These are phyloP conservation scores for Poa pratensis DNA, from an alignment of 176 grass and related monocot species.

Conservation along the genomic window DNA sequence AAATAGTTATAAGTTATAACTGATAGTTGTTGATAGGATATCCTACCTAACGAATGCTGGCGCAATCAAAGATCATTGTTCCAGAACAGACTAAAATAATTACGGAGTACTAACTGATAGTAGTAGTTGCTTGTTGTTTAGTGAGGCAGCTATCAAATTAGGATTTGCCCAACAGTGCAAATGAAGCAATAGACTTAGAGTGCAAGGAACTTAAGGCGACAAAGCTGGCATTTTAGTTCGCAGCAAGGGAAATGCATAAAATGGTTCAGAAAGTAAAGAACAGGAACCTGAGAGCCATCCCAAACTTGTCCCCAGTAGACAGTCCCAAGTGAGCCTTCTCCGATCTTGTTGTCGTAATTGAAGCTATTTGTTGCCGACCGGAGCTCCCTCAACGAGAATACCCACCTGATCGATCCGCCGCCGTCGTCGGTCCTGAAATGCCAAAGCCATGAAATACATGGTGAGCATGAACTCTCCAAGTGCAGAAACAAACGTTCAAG, in stretches of 20 bases:
- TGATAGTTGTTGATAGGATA: slow-evolving; percentile 24
- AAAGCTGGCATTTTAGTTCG: slow-evolving; percentile 7
- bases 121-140: slow-evolving; percentile 13
- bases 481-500: neutral
- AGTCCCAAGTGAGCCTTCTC: slow-evolving; percentile 68
- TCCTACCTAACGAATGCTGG: slow-evolving; percentile 42
- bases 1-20: neutral
- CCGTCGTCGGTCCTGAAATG: slow-evolving; percentile 54
- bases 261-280: slow-evolving; percentile 28
- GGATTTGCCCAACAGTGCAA: slow-evolving; percentile 22
- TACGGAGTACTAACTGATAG: neutral
- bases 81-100: slow-evolving; percentile 17
- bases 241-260: neutral
- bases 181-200: slow-evolving; percentile 19
- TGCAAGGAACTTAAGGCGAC: neutral
- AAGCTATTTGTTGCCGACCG: slow-evolving; percentile 81
- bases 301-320: slow-evolving; percentile 93
- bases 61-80: slow-evolving; percentile 51
- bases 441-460: neutral
- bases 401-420: slow-evolving; percentile 56
- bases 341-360: slow-evolving; percentile 90
- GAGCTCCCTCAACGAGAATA: slow-evolving; percentile 76
- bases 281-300: slow-evolving; percentile 80
- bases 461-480: slow-evolving; percentile 1
- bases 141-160: slow-evolving; percentile 31